Percentiles rank a stretch among this genome's conserved stretches.
Conservation (phyloP, 2,329 filamentous ascomycete species). For the Botrytis byssoidea region DNA sequence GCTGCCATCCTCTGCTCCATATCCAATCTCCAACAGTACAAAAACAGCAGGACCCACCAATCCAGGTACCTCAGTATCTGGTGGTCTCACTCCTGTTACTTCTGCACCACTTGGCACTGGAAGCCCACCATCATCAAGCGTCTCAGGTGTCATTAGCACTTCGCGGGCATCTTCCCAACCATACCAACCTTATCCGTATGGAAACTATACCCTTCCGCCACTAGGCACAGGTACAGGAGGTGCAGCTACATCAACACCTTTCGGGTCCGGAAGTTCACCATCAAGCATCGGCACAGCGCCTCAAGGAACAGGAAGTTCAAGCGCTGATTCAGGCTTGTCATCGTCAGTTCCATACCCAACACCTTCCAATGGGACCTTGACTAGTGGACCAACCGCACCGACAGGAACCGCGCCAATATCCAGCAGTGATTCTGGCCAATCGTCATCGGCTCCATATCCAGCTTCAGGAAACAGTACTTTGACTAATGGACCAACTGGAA, state of each 20-base stretch:
- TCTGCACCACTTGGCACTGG: constrained; percentile 1
- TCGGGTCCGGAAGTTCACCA: constrained; percentile 14
- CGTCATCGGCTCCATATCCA: constrained; percentile 12
- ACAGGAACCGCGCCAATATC: background rate
- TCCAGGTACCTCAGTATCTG: background rate
- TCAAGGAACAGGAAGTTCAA: constrained; percentile 17
- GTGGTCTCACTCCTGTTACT: background rate
- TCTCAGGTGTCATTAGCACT: constrained; percentile 16
- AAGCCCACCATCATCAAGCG: constrained; percentile 13
- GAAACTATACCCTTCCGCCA: constrained; percentile 11
- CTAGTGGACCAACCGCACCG: constrained; percentile 21
- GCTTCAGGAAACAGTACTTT: constrained; percentile 13
- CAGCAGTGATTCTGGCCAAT: background rate
- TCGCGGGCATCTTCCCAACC: constrained; percentile 17
- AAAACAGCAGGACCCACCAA: constrained; percentile 18
- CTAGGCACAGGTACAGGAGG: constrained; percentile 10
- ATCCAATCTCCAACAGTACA: constrained; percentile 22
- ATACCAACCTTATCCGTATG: constrained; percentile 11
- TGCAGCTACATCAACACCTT: background rate
- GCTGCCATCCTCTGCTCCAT: constrained; percentile 20
- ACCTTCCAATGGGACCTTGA: constrained; percentile 20
- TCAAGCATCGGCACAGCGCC: constrained; percentile 9
- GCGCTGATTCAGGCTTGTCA: constrained; percentile 10
- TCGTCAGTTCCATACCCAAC: constrained; percentile 22
- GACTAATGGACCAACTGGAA: constrained; percentile 18